Percentiles rank a stretch among this genome's conserved stretches.
These are phyloP conservation scores for Mycena albidolilacea DNA, from an alignment of 768 basidiomycete species.

Conservation along the genomic window DNA sequence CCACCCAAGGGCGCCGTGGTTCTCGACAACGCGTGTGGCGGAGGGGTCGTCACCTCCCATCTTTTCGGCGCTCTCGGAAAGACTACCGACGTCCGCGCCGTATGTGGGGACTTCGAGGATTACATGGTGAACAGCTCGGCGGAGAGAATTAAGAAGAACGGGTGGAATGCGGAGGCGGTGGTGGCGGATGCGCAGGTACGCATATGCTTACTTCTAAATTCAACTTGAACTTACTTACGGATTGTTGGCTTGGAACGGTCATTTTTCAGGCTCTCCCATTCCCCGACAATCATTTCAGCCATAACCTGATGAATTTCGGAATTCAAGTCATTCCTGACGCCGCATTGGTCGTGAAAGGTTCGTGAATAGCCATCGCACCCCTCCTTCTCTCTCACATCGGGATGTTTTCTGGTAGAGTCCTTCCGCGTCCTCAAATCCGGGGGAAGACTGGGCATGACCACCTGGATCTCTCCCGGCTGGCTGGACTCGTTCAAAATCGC, in stretches of 20 bases:
- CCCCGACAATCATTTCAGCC: slow-evolving; percentile 32
- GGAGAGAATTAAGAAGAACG: slow-evolving; percentile 27
- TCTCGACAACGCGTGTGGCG: slow-evolving; percentile 34
- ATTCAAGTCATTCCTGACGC: slow-evolving; percentile 32
- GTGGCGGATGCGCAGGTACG: slow-evolving; percentile 33
- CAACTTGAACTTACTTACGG: too few relatives aligned
- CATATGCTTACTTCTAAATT: too few relatives aligned
- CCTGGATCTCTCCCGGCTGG: slow-evolving; percentile 27
- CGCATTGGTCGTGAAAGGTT: slow-evolving; percentile 23
- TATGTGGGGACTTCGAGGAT: slow-evolving; percentile 21
- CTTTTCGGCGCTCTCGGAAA: slow-evolving; percentile 18
- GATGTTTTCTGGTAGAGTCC: not conserved
- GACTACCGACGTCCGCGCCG: slow-evolving; percentile 9
- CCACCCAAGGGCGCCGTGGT: slow-evolving; percentile 26
- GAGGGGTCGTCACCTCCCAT: slow-evolving; percentile 13
- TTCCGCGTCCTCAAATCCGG: slow-evolving; percentile 27
- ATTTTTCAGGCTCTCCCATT: slow-evolving; percentile 19
- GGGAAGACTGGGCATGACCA: slow-evolving; percentile 19
- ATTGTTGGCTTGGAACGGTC: not conserved
- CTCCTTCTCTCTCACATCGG: not conserved
- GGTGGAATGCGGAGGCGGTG: slow-evolving; percentile 28
- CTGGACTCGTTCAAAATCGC: slow-evolving; percentile 15
- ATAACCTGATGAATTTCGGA: slow-evolving; percentile 32
- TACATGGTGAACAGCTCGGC: slow-evolving; percentile 22
- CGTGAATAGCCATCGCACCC: not conserved